Evolutionary conservation across 192 early-diverging fungal species (phyloP).

Genomic region (Kappamyces sp.): DNA sequence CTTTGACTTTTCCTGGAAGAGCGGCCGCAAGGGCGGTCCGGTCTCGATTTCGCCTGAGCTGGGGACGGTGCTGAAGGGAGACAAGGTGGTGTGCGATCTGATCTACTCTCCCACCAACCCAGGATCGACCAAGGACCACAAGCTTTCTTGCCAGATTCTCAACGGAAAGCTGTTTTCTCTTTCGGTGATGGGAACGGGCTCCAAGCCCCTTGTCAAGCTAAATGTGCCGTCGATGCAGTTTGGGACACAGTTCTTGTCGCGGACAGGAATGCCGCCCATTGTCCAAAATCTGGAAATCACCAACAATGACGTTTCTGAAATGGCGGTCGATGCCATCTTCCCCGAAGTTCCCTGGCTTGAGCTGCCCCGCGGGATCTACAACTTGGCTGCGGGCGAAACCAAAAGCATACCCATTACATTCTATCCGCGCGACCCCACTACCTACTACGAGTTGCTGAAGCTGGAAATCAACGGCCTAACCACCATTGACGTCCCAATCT

Average conservation of each 20-base stretch:
- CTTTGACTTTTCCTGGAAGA: constrained; percentile 55
- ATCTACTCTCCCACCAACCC: constrained; percentile 33
- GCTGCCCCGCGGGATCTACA: constrained; percentile 23
- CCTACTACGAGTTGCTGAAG: constrained; percentile 45
- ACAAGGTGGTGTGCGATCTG: constrained; percentile 42
- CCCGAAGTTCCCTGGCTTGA: constrained; percentile 33
- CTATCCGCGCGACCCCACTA: constrained; percentile 37
- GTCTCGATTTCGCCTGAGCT: constrained; percentile 41
- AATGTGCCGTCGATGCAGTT: constrained; percentile 37
- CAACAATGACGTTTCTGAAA: constrained; percentile 48
- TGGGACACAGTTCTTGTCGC: constrained; percentile 46
- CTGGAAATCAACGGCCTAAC: constrained; percentile 51
- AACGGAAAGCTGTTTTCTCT: constrained; percentile 48
- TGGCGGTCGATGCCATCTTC: constrained; percentile 37
- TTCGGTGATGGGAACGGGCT: constrained; percentile 36
- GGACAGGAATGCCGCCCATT: constrained; percentile 33
- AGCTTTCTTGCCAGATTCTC: constrained; percentile 44
- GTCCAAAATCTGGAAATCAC: constrained; percentile 33
- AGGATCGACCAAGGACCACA: constrained; percentile 35
- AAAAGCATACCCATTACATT: constrained; percentile 37
- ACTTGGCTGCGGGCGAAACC: constrained; percentile 36
- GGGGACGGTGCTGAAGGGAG: constrained; percentile 50
- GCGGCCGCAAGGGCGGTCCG: constrained; percentile 17
- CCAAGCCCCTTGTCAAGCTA: constrained; percentile 38
- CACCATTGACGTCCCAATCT: constrained; percentile 32